Evolutionary conservation across 169 alveolate genomes (phyloP), one percentile per base, ranked within the genome.

Genomic region (Plasmodium cynomolgi): DNA sequence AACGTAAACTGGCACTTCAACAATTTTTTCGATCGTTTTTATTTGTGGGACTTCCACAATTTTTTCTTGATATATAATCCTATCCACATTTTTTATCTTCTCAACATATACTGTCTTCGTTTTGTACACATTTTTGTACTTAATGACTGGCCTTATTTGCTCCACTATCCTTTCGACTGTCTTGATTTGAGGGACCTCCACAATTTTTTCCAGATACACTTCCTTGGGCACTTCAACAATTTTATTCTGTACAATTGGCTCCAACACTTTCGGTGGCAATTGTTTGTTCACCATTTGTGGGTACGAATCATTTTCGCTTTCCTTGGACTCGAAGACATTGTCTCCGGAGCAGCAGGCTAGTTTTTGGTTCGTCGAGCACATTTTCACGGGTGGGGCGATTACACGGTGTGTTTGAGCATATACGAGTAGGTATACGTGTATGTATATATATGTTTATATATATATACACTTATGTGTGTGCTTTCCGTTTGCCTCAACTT

Each of bases 41-140:
- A 96, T 95, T 95, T 96, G 98, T 37, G 98, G 98, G 9, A 96
- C 98, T 95, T 96, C 98, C 73, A 96, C 93, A 95, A 96, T 96
- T 95, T 96, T 96, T 84, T 96, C 98, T 81, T 96, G 96, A 93
- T 96, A 96, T 50, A 94, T 93, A 33, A 96, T 95, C 72, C 79
- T 93, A 41, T 97, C 97, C 68, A 96, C 97, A 94, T 96, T 96
- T 84, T 95, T 96, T 75, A 95, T 92, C 93, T 94, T 95, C 83
- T 96, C 98, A 29, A 95, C 97, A 84, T 96, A 97, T 29, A 96
- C 98, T 80, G 95, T 95, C 95, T 96, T 96, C 83, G 96, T 92
- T 93, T 93, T 95, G 92, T 96, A 96, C 23, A 95, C 97, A 39
- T 96, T 97, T 91, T 96, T 96, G 91, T 96, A 96, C 92, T 96